Evolutionary conservation across 2,329 filamentous ascomycete species (phyloP).

Genomic region (Clarireedia paspali): DNA sequence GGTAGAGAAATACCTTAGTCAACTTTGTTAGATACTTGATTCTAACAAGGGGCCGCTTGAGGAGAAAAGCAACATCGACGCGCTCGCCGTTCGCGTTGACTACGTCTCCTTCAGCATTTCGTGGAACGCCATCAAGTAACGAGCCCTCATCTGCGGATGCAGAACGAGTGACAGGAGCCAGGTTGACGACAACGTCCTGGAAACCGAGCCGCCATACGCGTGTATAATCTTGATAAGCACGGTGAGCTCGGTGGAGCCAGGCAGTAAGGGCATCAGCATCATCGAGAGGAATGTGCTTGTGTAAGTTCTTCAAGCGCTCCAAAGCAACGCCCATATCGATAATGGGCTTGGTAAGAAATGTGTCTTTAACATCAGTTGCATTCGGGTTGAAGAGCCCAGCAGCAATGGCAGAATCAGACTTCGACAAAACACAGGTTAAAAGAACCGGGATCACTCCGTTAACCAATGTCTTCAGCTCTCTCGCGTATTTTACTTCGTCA

Average conservation of each 20-base stretch:
- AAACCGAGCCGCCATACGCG: slow-evolving; percentile 88
- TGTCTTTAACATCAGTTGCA: slow-evolving; percentile 40
- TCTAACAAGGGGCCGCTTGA: slow-evolving; percentile 82
- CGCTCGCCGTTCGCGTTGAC: slow-evolving; percentile 63
- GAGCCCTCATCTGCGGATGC: slow-evolving; percentile 46
- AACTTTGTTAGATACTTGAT: slow-evolving; percentile 83
- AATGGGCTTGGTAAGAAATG: slow-evolving; percentile 69
- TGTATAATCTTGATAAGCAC: slow-evolving; percentile 79
- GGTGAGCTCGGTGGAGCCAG: slow-evolving; percentile 74
- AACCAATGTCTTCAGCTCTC: slow-evolving; percentile 86
- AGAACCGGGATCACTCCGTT: slow-evolving; percentile 93
- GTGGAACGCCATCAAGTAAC: slow-evolving; percentile 49
- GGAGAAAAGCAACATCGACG: slow-evolving; percentile 86
- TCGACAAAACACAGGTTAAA: slow-evolving; percentile 72
- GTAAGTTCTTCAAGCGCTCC: slow-evolving; percentile 72
- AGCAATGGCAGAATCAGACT: slow-evolving; percentile 55
- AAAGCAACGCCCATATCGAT: slow-evolving; percentile 89
- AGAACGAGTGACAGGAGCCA: slow-evolving; percentile 57
- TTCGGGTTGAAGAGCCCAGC: slow-evolving; percentile 59
- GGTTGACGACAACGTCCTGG: slow-evolving; percentile 87
- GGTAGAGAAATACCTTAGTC: slow-evolving; percentile 51
- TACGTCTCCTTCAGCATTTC: slow-evolving; percentile 58
- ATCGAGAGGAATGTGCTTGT: slow-evolving; percentile 70
- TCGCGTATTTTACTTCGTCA: slow-evolving; percentile 81
- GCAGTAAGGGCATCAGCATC: slow-evolving; percentile 64